A percentile compares a stretch with the other conserved stretches of the same genome.
Conservation (phyloP, 164 flowering plant genomes). For the Stephania yunnanensis region DNA sequence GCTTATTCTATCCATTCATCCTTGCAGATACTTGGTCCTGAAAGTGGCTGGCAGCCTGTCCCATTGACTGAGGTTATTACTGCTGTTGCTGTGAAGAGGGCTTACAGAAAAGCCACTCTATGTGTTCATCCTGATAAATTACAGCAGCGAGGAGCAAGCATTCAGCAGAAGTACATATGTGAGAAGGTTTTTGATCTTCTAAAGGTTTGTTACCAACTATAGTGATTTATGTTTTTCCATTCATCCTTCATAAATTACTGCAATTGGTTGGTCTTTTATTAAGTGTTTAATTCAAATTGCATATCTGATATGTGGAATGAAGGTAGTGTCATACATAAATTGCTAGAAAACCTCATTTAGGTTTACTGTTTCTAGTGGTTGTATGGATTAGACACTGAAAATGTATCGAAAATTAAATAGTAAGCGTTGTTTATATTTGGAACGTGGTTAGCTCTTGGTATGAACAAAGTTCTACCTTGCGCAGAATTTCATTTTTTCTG, state of each 20-base stretch:
- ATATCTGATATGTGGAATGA: too few relatives aligned
- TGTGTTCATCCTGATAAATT: slow-evolving; percentile 92
- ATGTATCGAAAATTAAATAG: too few relatives aligned
- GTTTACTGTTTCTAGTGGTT: too few relatives aligned
- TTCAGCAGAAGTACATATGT: slow-evolving; percentile 82
- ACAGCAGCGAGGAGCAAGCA: slow-evolving; percentile 87
- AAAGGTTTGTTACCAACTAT: slow-evolving; percentile 43
- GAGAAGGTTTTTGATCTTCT: slow-evolving; percentile 97
- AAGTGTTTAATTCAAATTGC: not conserved
- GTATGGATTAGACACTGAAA: too few relatives aligned
- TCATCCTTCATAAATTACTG: not conserved
- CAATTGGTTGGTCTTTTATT: not conserved
- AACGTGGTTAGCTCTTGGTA: too few relatives aligned
- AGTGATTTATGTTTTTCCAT: not conserved
- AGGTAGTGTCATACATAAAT: too few relatives aligned
- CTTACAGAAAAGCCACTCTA: slow-evolving; percentile 85
- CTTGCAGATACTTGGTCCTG: slow-evolving; percentile 78
- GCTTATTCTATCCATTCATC: not conserved
- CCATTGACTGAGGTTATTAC: slow-evolving; percentile 76
- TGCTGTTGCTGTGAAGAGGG: slow-evolving; percentile 70
- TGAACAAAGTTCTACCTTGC: too few relatives aligned
- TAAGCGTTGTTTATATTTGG: too few relatives aligned
- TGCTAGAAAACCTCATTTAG: too few relatives aligned
- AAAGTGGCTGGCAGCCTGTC: slow-evolving; percentile 91
- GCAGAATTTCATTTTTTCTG: too few relatives aligned